Evolutionary conservation across 139 green algal genomes (phyloP).

Genomic region (Closterium sp.): DNA sequence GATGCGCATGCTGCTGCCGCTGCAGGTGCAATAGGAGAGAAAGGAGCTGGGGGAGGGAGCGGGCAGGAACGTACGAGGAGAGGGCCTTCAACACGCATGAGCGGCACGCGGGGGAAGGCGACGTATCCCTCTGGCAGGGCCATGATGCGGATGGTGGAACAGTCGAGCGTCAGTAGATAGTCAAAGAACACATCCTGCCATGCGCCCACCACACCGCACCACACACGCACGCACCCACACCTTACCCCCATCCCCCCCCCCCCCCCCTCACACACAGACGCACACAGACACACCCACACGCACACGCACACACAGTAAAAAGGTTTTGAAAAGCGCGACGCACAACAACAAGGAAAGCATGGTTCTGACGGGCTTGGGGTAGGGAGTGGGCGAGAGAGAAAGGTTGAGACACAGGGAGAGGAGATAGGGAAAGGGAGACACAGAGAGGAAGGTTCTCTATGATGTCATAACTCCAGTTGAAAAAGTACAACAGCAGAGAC

Average conservation of each 20-base stretch:
- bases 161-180: slow-evolving; percentile 44
- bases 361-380: background rate
- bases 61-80: slow-evolving; percentile 28
- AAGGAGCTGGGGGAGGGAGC: too few species aligned
- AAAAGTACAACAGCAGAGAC: background rate
- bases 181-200: slow-evolving; percentile 52
- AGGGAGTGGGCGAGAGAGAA: background rate
- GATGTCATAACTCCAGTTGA: background rate
- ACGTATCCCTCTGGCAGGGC: slow-evolving; percentile 48
- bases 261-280: background rate
- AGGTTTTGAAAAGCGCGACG: too few species aligned
- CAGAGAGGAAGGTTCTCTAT: too few species aligned
- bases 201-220: background rate
- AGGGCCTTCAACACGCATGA: slow-evolving; percentile 52
- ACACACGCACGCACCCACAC: background rate
- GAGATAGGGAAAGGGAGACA: too few species aligned
- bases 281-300: background rate
- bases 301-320: too few species aligned
- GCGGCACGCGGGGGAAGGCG: slow-evolving; percentile 53
- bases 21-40: background rate
- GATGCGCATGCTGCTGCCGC: background rate
- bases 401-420: too few species aligned
- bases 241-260: too few species aligned
- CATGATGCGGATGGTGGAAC: slow-evolving; percentile 29
- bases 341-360: background rate